Evolutionary conservation across 2,329 filamentous ascomycete species (phyloP), one percentile per base, ranked within the genome.

Genomic region (Talaromyces piceae): DNA sequence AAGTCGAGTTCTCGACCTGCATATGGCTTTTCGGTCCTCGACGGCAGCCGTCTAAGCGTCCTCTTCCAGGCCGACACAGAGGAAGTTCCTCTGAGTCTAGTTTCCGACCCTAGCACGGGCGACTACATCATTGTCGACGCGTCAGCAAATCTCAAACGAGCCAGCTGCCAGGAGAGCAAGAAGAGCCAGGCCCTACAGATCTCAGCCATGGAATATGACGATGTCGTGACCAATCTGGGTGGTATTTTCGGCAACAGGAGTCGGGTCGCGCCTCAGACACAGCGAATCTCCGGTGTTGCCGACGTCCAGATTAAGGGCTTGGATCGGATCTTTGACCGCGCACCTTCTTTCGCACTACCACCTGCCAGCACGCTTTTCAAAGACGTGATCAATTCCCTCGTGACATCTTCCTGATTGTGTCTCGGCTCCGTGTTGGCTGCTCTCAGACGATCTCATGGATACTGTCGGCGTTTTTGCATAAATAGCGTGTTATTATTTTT

Each of bases 91-190:
- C 80, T 86, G 20, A 82, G 84, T 11, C 68, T 95, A 1, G 72
- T 88, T 2, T 77, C 87, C 3, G 77, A 81, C 18, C 73, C 78
- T 11, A 77, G 76, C 18, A 80, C 82, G 2, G 82, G 81, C 43
- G 88, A 89, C 4, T 95, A 88, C 65, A 73, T 93, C 33, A 72
- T 85, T 8, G 69, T 95, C 5, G 89, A 95, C 64, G 78, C 84
- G n/a, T 76, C 81, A 0, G 88, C 88, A 12, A 84, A 87, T 60
- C 74, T 95, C 33, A 83, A 82, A 71, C 64, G 63, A 33, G 55
- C 70, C 43, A 59, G 62, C 25, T 64, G 61, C 33, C 37, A 47
- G 26, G 45, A 28, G 27, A 44, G 57, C 46, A 58, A 58, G 22
- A 64, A 59, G 47, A 54, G 59, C 3, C 59, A 64, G 31, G 53